Percentiles rank a stretch among this genome's conserved stretches.
Conservation (phyloP, 148 eudicot species). For the Amaranthus cruentus region DNA sequence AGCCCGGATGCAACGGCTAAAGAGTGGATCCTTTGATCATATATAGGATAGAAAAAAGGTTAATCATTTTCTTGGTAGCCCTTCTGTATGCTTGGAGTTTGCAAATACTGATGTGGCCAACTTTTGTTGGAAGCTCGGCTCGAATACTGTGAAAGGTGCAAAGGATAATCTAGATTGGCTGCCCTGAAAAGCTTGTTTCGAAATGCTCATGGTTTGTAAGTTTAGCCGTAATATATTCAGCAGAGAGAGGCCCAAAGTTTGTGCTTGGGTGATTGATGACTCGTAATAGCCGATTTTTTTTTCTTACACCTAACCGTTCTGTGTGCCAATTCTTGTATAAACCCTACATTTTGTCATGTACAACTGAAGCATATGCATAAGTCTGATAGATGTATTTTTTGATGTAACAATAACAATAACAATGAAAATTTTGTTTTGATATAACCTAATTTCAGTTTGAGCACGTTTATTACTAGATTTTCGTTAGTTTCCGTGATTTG, state of each 20-base stretch:
- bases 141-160: neutral
- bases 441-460: too few relatives aligned
- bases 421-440: slow-evolving; percentile 5
- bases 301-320: neutral
- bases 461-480: too few relatives aligned
- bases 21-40: slow-evolving; percentile 84
- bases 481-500: too few relatives aligned
- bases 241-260: slow-evolving; percentile 2
- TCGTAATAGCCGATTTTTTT: neutral
- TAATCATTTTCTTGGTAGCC: neutral
- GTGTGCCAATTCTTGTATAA: too few relatives aligned
- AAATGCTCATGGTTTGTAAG: neutral
- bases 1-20: slow-evolving; percentile 96
- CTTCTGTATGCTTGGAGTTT: slow-evolving; percentile 13
- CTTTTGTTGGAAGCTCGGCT: slow-evolving; percentile 6
- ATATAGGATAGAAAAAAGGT: slow-evolving; percentile 24
- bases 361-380: neutral
- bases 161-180: slow-evolving; percentile 5
- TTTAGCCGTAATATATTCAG: slow-evolving; percentile 16
- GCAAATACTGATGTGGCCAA: slow-evolving; percentile 24
- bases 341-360: slow-evolving; percentile 20
- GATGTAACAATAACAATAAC: neutral
- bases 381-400: slow-evolving; percentile 11
- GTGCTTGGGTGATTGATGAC: slow-evolving; percentile 8
- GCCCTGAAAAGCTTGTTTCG: slow-evolving; percentile 9